Evolutionary conservation across 768 basidiomycete species (phyloP).

Genomic region (Ramaria sp.): DNA sequence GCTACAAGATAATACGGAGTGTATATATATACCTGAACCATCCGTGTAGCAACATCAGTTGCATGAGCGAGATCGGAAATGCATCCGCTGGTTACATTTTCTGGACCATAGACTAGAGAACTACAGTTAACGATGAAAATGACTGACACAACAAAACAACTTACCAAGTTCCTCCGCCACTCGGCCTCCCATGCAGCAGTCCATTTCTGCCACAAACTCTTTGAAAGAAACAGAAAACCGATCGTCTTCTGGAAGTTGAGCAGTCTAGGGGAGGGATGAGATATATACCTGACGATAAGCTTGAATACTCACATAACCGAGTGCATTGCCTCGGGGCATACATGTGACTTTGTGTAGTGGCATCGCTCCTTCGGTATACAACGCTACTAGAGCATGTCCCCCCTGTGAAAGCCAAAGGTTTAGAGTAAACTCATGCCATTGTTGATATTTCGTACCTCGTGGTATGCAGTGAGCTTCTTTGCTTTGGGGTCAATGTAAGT

Average conservation of each 20-base stretch:
- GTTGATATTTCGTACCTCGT: conserved; percentile 52
- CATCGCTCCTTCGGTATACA: conserved; percentile 92
- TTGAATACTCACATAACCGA: conserved; percentile 60
- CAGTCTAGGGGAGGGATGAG: conserved; percentile 33
- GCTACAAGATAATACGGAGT: conserved; percentile 1
- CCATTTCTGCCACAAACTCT: conserved; percentile 74
- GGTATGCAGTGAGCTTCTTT: conserved; percentile 89
- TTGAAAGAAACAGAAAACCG: conserved; percentile 57
- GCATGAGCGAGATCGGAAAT: conserved; percentile 79
- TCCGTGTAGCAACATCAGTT: conserved; percentile 65
- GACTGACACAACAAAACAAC: conserved; percentile 17
- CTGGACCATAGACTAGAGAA: conserved; percentile 67
- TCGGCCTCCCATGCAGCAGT: conserved; percentile 89
- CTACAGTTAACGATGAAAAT: conserved; percentile 12
- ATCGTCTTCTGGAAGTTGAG: conserved; percentile 69
- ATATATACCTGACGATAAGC: background rate
- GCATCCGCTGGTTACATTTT: conserved; percentile 86
- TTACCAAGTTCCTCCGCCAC: conserved; percentile 86
- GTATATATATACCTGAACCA: conserved; percentile 64
- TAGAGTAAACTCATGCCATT: conserved; percentile 11
- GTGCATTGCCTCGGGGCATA: conserved; percentile 88
- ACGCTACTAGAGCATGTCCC: conserved; percentile 87
- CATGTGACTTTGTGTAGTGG: conserved; percentile 98
- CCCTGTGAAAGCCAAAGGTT: conserved; percentile 34
- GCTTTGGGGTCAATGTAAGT: conserved; percentile 80